Base-by-base conservation (phyloP, 192 early-diverging fungal genomes). In the Mortierella claussenii region DNA sequence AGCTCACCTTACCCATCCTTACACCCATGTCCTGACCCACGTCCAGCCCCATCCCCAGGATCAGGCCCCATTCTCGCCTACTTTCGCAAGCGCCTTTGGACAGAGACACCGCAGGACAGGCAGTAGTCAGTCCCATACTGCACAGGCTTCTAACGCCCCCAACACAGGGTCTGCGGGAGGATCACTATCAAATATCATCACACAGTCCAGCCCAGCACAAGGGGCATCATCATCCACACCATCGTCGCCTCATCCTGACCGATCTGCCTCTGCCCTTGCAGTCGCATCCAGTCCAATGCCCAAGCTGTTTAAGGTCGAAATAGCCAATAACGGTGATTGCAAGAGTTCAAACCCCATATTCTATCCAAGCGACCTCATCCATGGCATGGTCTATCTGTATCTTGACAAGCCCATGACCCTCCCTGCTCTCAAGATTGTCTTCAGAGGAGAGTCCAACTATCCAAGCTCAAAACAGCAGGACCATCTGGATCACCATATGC, bases 391-490 rank as follows among this genome's bases (percentile, higher is more conserved):
- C 45, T 61, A 79, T 33, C 78, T 79, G 44, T 52, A 65, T 47
- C 37, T 71, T 27, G 68, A 79, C 63, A 71, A 79, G 33, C 78
- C 78, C 23, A 69, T 79, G 68, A 65, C 62, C 46, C 50, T 71
- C 7, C 68, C 78, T 0, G 62, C 78, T 13, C 67, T 79, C 58
- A 79, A 79, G 62, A 69, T 79, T 31, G 68, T 71, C 56, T 79
- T 79, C 43, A 36, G 67, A 6, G 78, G 78, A 24, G 68, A 79
- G 44, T 69, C 68, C 36, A 69, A 71, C 53, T 69, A 67, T 57
- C 78, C 68, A n/a, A 62, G 57, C 2, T 71, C 78, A 36, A 71
- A 62, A 50, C 68, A 69, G 23, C 78, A 79, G 67, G 69, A 71
- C 13, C 65, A 79, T 30, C 64, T 69, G 26, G 68, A 71, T 42